Evolutionary conservation across 371 early-diverging fungal species (phyloP), one percentile per base, ranked within the genome.

Genomic region (Actinomucor elegans): DNA sequence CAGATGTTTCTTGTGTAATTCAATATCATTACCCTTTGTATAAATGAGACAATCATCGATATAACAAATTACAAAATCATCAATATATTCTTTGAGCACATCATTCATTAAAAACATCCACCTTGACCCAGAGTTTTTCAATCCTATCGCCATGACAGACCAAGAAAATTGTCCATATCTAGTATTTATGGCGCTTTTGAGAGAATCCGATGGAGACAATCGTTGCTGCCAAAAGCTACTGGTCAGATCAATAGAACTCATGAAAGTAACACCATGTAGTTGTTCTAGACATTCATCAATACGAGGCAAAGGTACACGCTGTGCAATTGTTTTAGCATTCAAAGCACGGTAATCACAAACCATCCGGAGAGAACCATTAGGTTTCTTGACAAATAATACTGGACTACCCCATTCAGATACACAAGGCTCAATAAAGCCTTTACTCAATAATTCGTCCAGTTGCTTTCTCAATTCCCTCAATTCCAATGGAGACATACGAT

Each of bases 1-100:
- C 10, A 80, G 9, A 48, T 84, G 71, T 9, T 36, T 8, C 2
- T 50, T 20, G 41, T 85, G 83, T 63, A 59, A 0, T 48, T 42
- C 65, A 0, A 87, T 58, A 1, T 77, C 41, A 0, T 54, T 8
- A 35, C 56, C 37, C 12, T 66, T 50, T 2, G 73, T 72, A 48
- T 66, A 85, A 17, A 89, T 76, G 0, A 86, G 54, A 2, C 84
- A 75, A 56, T 86, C 80, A 52, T 89, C 85, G 0, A 86, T 36
- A 31, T 80, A 87, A 1, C 75, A 57, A 0, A 79, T 41, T 2
- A 62, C 31, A 17, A 55, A 78, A 3, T 66, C 54, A 48, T 77
- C 79, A 0, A 73, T 26, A 17, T 57, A 52, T 2, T 66, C 63
- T 0, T 43, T 28, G 0, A 86, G 59, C 0, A 78, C 46, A 0